Percentiles rank a stretch among this genome's conserved stretches.
Evolutionary conservation across 2,329 filamentous ascomycete genomes (phyloP).

Genomic region (Annulohypoxylon truncatum): DNA sequence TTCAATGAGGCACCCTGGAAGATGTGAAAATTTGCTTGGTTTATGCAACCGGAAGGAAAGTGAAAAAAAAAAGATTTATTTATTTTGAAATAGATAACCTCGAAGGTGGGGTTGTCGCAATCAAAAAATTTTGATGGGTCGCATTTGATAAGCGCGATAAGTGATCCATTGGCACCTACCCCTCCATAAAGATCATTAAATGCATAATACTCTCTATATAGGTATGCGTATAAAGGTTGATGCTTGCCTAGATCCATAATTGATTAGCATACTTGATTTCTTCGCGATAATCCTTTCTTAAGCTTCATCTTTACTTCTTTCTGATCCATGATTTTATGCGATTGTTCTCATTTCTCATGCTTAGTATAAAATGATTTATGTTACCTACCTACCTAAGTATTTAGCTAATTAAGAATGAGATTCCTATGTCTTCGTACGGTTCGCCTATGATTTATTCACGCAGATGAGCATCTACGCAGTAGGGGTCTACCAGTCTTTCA

Average conservation of each 20-base stretch:
- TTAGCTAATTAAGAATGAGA: no score
- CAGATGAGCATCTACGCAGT: background rate
- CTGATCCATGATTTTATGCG: no score
- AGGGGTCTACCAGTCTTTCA: no score
- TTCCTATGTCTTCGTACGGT: background rate
- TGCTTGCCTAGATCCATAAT: no score
- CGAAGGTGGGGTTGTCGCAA: slow-evolving; percentile 29
- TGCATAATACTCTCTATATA: background rate
- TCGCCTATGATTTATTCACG: background rate
- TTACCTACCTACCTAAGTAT: no score
- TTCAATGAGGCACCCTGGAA: background rate
- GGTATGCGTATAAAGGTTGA: no score
- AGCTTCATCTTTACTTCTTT: no score
- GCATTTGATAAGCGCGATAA: slow-evolving; percentile 20
- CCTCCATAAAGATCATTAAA: background rate
- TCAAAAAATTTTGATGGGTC: slow-evolving; percentile 20
- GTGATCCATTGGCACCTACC: slow-evolving; percentile 2
- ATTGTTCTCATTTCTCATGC: no score
- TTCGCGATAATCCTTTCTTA: no score
- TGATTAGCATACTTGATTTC: no score
- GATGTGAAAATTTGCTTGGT: background rate
- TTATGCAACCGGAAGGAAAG: slow-evolving; percentile 13
- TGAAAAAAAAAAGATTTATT: slow-evolving; percentile 27
- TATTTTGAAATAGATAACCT: slow-evolving; percentile 22
- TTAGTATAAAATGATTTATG: no score